Evolutionary conservation across 345 rosid genomes (phyloP), one percentile per base, ranked within the genome.

Genomic region (Hirschfeldia incana): DNA sequence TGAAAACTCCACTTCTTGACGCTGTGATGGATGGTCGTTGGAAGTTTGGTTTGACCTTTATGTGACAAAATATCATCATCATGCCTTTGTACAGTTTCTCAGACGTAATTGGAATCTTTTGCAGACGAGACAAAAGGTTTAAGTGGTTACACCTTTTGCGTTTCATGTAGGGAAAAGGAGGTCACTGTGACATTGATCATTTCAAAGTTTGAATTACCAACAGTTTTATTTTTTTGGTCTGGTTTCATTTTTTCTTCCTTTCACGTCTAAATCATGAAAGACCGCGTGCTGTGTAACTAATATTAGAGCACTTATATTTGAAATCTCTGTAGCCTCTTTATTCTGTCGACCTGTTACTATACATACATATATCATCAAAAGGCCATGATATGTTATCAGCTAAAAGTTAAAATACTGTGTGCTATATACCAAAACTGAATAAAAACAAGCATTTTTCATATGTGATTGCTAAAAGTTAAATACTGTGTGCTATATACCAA

Each of bases 251-350:
- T 62, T 13, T 6, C 51, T 13, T 3, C 7, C 28, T 75, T 53
- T 59, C 80, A 80, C 83, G 83, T 80, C 83, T 70, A 65, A 71
- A 75, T 76, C 83, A 80, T 75, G 49, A 34, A 74, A 65, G 51
- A 65, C 74, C 65, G 76, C 77, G 55, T 80, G 80, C 73, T 64
- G 3, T 64, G 3, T 39, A 58, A 68, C 83, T 4, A 74, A 62
- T 74, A 17, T 51, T 69, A 69, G 29, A 69, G 71, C 79, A 80
- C 75, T 79, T 79, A 66, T 72, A 72, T 34, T 65, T 53, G 46
- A 70, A 70, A 36, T 70, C 71, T 53, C 13, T 16, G 6, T 15
- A 71, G 53, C 65, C 46, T 37, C 57, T 36, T 28, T 10, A n/a
- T 73, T 42, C 4, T 46, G 64, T 59, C 57, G 1, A 79, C 60